Evolutionary conservation across 371 early-diverging fungal genomes (phyloP).

Genomic region (Mucor plumbeus): DNA sequence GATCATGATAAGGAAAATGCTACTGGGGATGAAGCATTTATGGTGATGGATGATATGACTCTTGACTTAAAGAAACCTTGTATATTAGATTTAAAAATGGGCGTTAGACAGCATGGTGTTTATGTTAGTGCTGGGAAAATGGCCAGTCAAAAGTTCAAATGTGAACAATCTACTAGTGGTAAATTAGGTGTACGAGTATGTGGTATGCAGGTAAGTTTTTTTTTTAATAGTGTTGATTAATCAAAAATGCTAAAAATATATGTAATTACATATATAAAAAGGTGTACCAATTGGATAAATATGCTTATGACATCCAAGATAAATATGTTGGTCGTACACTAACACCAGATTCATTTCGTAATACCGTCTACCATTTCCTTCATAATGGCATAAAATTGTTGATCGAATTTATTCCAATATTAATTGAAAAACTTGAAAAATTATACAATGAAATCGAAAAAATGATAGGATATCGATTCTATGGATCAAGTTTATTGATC

Average conservation of each 20-base stretch:
- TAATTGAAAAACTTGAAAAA: constrained; percentile 69
- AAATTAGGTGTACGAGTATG: constrained; percentile 90
- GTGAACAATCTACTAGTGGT: constrained; percentile 85
- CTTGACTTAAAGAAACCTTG: constrained; percentile 82
- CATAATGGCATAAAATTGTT: constrained; percentile 70
- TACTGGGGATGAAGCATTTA: constrained; percentile 67
- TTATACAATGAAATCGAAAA: constrained; percentile 69
- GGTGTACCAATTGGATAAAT: constrained; percentile 23
- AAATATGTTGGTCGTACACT: constrained; percentile 91
- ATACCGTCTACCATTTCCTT: constrained; percentile 76
- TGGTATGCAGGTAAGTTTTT: constrained; percentile 85
- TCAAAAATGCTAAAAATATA: neutral
- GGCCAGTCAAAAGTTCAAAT: constrained; percentile 83
- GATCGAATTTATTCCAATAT: constrained; percentile 73
- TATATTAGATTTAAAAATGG: constrained; percentile 95
- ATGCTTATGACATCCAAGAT: constrained; percentile 71
- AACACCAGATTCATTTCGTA: constrained; percentile 71
- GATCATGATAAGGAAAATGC: constrained; percentile 26
- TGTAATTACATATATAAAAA: no score
- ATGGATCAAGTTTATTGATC: constrained; percentile 80
- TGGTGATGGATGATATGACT: constrained; percentile 91
- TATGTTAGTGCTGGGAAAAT: constrained; percentile 80
- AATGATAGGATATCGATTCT: constrained; percentile 86
- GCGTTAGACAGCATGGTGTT: constrained; percentile 92
- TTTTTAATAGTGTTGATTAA: neutral